phyloP scores from a whole-genome alignment of 2,329 filamentous ascomycete genomes.

The Cyphellophora europaea region DNA sequence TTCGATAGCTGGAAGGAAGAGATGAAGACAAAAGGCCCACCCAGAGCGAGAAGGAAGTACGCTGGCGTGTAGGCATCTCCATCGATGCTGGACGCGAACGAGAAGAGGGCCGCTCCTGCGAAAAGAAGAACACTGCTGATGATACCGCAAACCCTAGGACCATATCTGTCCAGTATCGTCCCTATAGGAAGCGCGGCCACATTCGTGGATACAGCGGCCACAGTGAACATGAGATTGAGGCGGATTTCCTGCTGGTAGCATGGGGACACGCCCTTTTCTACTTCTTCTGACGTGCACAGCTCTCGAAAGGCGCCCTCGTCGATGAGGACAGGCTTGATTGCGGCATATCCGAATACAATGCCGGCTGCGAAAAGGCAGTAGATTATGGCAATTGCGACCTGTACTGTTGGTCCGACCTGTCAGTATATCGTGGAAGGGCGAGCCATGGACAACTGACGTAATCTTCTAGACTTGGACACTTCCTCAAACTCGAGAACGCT shows the following conservation, averaged over 20 bases:
- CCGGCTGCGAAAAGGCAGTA: constrained; percentile 73
- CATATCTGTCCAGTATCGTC: constrained; percentile 72
- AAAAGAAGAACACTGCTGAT: constrained; percentile 61
- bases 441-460: constrained; percentile 31
- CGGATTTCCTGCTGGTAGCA: constrained; percentile 51
- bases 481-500: constrained; percentile 25
- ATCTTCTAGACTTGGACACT: constrained; percentile 42
- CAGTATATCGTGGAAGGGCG: background rate
- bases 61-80: constrained; percentile 69
- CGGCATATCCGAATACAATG: constrained; percentile 75
- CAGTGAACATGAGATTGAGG: constrained; percentile 87
- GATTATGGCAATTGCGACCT: constrained; percentile 58
- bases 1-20: constrained; percentile 79
- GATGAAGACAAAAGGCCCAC: constrained; percentile 74
- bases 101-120: constrained; percentile 63
- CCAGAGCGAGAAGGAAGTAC: constrained; percentile 67
- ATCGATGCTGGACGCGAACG: constrained; percentile 52
- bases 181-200: constrained; percentile 78
- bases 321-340: constrained; percentile 72
- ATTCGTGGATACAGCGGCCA: constrained; percentile 80
- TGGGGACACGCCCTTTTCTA: constrained; percentile 39
- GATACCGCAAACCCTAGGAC: constrained; percentile 66
- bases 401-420: constrained; percentile 40
- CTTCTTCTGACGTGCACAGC: constrained; percentile 47
- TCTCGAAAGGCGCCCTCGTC: constrained; percentile 61